Evolutionary conservation across 345 rosid genomes (phyloP), one percentile per base, ranked within the genome.

Genomic region (Brassica juncea): DNA sequence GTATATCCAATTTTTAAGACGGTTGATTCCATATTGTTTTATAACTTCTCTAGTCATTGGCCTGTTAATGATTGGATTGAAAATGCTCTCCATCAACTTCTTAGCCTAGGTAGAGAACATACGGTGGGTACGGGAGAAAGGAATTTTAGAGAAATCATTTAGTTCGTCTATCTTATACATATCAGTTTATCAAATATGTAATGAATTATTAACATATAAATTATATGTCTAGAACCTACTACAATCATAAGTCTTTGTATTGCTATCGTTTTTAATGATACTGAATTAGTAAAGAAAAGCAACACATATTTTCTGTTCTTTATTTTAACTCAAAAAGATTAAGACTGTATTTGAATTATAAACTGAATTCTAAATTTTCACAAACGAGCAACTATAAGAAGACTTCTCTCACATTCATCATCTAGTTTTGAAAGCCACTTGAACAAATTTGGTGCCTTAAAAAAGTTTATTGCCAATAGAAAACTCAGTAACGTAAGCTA

Each of bases 51-150:
- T 54, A 54, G 11, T 52, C 3, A 23, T 34, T 65, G 27, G 67
- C 62, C 34, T 19, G 23, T 63, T 52, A 44, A 34, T 77, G 66
- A 77, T 70, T 70, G 71, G 65, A n/a, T n/a, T 32, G 64, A 35
- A 70, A 63, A 32, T 31, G 49, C 21, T 15, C 4, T 30, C 8
- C 42, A 62, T 66, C 58, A 77, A 77, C 71, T 68, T 62, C 64
- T 9, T 52, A 71, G 76, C 34, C 5, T 71, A 54, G 76, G 76
- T 37, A 4, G 75, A 69, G 52, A 77, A 6, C 14, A 68, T 68
- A 37, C 39, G 59, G 68, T 66, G 39, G 65, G 37, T 75, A 75
- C 57, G 52, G 9, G 25, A 42, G 6, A 49, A 49, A 49, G 2
- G 4, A 42, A 62, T 62, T 19, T 62, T 32, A 74, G 21, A 23